A percentile compares a stretch with the other conserved stretches of the same genome.
Evolutionary conservation across 257 asterid species (phyloP).

Genomic region (Rauvolfia tetraphylla): DNA sequence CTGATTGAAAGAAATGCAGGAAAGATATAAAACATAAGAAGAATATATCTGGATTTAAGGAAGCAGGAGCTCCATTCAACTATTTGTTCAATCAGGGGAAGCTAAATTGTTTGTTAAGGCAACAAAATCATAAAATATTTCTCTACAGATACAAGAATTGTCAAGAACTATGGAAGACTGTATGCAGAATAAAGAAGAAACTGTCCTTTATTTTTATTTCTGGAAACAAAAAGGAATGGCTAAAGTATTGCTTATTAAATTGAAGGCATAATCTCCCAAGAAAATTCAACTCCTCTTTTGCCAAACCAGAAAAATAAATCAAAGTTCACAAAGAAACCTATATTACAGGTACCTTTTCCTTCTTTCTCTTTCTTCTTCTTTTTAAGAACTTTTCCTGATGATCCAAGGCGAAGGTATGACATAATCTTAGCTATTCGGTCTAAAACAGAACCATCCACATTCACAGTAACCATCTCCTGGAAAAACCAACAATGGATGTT

Average conservation of each 20-base stretch:
- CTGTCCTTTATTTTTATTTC: too few species aligned
- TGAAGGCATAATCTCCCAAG: not conserved
- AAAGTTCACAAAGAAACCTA: not conserved
- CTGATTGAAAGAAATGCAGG: not conserved
- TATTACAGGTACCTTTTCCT: slow-evolving; percentile 53
- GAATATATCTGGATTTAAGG: not conserved
- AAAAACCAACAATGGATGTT: slow-evolving; percentile 9
- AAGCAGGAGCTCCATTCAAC: not conserved
- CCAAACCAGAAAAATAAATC: not conserved
- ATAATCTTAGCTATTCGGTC: slow-evolving; percentile 95
- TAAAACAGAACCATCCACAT: slow-evolving; percentile 93
- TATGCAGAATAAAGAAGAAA: not conserved
- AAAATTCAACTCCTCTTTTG: not conserved
- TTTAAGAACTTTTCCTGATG: slow-evolving; percentile 96
- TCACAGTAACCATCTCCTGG: slow-evolving; percentile 97
- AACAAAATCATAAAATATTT: not conserved
- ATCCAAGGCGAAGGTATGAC: slow-evolving; percentile 98
- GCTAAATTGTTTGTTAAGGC: not conserved
- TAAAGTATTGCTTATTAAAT: not conserved
- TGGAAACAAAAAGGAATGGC: not conserved
- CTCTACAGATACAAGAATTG: not conserved
- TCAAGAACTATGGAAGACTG: not conserved
- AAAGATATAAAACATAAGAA: not conserved
- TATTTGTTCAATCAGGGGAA: not conserved
- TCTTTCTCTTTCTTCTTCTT: slow-evolving; percentile 96